phyloP scores from a whole-genome alignment of 257 asterid species.

The Rauvolfia tetraphylla region DNA sequence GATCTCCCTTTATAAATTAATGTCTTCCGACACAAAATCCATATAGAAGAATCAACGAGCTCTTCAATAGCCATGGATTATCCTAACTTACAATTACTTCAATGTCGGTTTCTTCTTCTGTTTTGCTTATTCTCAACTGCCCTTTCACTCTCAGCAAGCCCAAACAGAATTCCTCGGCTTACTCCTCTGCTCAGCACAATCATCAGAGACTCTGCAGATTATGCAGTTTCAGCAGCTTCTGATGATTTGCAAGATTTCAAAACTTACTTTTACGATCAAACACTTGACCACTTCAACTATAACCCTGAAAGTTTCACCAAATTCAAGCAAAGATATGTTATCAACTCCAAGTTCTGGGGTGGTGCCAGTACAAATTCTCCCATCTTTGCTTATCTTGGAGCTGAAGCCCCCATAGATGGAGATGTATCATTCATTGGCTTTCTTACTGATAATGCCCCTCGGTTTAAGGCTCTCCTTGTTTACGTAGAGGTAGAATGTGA shows the following conservation, averaged over 20 bases:
- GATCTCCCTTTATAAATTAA: background rate
- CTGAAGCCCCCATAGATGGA: constrained; percentile 44
- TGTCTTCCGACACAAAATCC: background rate
- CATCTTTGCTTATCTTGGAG: constrained; percentile 67
- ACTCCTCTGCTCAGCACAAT: constrained; percentile 12
- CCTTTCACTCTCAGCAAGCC: background rate
- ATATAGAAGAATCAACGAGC: background rate
- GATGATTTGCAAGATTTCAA: constrained; percentile 22
- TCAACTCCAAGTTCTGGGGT: constrained; percentile 50
- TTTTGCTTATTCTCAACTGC: constrained; percentile 1
- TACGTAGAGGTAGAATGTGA: constrained; percentile 55
- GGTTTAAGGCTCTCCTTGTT: constrained; percentile 56
- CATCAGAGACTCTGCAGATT: background rate
- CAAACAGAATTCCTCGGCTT: constrained; percentile 17
- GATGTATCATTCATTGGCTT: constrained; percentile 34
- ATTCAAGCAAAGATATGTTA: constrained; percentile 51
- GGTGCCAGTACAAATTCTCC: constrained; percentile 47
- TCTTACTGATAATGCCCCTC: constrained; percentile 55
- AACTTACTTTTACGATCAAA: constrained; percentile 52
- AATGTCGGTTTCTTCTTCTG: background rate
- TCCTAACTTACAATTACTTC: background rate
- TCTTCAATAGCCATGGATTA: background rate
- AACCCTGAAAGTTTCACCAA: constrained; percentile 52
- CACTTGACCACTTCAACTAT: constrained; percentile 77
- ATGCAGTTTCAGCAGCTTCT: background rate